These are phyloP conservation scores for Dissophora ornata DNA, from an alignment of 192 early-diverging fungal genomes.

Conservation along the genomic window DNA sequence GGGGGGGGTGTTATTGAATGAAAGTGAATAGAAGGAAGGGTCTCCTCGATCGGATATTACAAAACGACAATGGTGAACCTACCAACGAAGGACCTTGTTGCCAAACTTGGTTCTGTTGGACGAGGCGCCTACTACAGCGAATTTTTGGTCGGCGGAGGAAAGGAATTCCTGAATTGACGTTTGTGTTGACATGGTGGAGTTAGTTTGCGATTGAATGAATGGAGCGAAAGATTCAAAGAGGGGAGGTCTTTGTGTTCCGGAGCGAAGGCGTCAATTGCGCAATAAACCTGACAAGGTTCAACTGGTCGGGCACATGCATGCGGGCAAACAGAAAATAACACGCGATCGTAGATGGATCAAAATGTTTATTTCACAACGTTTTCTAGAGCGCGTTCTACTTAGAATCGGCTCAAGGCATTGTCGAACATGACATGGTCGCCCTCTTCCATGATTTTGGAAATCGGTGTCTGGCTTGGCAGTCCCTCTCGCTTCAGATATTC, in stretches of 20 bases:
- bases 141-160: constrained; percentile 57
- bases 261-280: neutral
- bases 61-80: no score
- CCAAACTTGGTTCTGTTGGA: constrained; percentile 81
- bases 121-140: constrained; percentile 86
- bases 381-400: no score
- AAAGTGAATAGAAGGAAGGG: no score
- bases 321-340: constrained; percentile 2
- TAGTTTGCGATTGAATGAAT: neutral
- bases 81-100: constrained; percentile 88
- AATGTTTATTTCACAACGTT: no score
- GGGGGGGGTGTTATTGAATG: no score
- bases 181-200: constrained; percentile 13
- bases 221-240: no score
- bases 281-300: no score
- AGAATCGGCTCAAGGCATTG: constrained; percentile 37
- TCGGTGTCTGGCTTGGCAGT: constrained; percentile 63
- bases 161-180: constrained; percentile 58
- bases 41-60: no score
- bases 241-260: neutral
- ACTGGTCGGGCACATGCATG: no score
- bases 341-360: neutral
- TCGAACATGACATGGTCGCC: constrained; percentile 71
- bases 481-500: constrained; percentile 64
- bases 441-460: constrained; percentile 76